Base-by-base conservation (phyloP, 345 rosid species). In the Mallotus nudiflorus region DNA sequence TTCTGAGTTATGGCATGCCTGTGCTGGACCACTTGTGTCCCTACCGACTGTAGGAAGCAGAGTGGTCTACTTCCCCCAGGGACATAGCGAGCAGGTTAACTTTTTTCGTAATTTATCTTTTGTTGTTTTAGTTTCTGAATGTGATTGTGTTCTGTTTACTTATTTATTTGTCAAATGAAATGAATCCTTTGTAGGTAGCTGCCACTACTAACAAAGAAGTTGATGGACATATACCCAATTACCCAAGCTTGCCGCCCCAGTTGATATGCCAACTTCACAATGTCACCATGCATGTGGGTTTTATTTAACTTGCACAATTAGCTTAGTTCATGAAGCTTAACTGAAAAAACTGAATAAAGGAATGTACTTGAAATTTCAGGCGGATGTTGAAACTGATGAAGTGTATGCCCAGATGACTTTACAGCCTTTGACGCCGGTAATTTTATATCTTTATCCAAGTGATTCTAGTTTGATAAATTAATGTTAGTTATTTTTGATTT, bases 31-130 rank as follows among this genome's bases (percentile, higher is more conserved):
- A 40, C 76, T 77, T 28, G 80, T 77, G 76, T 71, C 76, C 60
- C 61, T 77, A 48, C 80, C 76, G 11, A 54, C 80, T 1, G 76
- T 55, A 48, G 80, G 80, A 22, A 77, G 73, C 67, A 68, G 73
- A 18, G 80, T 77, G 54, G 80, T 77, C 35, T 77, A 72, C 73
- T 72, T 77, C 68, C 80, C 80, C n/a, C 80, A 77, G 73, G 80
- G 80, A 44, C 80, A 77, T 49, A 77, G 76, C 24, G 76, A 77
- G 65, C 80, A 77, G 80, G 80, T 75, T 31, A 22, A 19, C 39
- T 8, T 62, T n/a, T 63, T 57, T 31, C 39, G 46, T 49, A 49
- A 25, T 24, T 12, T 12, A 27, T 14, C 45, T 46, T n/a, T 45
- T 35, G 8, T 60, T 37, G 14, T 48, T 57, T 18, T 57, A 22